phyloP scores from a whole-genome alignment of 2,329 filamentous ascomycete species.

The Torrubiella hemipterigena region DNA sequence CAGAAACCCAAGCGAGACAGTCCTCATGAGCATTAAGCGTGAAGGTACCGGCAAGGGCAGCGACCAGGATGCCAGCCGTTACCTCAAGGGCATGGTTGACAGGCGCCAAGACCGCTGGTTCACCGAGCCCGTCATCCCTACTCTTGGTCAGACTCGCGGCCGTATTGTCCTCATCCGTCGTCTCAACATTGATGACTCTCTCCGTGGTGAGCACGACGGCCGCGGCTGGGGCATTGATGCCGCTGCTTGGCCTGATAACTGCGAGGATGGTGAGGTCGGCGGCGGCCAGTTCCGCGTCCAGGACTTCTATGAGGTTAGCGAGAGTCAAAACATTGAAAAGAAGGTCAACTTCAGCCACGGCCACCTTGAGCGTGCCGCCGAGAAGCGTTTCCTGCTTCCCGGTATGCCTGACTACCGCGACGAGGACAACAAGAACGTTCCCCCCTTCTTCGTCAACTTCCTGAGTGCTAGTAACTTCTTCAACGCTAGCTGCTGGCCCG shows the following conservation, averaged over 20 bases:
- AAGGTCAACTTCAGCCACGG: constrained; percentile 66
- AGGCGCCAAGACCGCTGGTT: constrained; percentile 56
- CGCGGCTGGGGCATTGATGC: constrained; percentile 48
- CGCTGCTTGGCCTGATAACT: constrained; percentile 76
- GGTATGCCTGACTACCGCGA: constrained; percentile 16
- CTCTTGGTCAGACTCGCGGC: constrained; percentile 65
- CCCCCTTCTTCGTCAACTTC: constrained; percentile 82
- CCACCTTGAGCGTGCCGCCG: constrained; percentile 63
- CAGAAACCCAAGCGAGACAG: constrained; percentile 64
- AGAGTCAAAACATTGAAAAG: constrained; percentile 61
- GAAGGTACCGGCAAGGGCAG: constrained; percentile 74
- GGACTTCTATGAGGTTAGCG: constrained; percentile 84
- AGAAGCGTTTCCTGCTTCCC: constrained; percentile 33
- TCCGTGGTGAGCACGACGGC: constrained; percentile 33
- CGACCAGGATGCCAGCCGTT: constrained; percentile 65
- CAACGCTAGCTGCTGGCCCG: constrained; percentile 84
- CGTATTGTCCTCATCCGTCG: constrained; percentile 77
- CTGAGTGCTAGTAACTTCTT: constrained; percentile 89
- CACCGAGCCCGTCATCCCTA: constrained; percentile 64
- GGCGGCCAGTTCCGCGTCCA: constrained; percentile 74
- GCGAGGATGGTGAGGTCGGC: constrained; percentile 57
- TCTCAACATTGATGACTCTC: constrained; percentile 52
- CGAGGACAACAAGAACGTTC: constrained; percentile 16
- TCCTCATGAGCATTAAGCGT: constrained; percentile 82
- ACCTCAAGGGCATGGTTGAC: constrained; percentile 55